Conservation (phyloP, 768 basidiomycete genomes). For the Kwoniella newhampshirensis region DNA sequence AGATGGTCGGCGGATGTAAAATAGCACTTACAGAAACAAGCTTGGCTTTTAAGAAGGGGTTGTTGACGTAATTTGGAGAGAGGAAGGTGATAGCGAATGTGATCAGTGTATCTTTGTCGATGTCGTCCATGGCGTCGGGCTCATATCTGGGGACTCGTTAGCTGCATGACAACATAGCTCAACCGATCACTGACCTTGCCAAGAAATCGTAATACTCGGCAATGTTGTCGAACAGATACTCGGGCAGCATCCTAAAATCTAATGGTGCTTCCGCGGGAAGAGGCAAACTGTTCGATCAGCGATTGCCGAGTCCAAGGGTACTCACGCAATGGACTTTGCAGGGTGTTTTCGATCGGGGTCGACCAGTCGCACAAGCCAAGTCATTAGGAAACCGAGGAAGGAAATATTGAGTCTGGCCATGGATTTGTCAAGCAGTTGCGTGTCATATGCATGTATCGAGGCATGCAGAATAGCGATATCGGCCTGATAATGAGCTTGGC, state of each 20-base stretch:
- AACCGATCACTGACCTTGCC: slow-evolving; percentile 65
- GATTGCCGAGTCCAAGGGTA: slow-evolving; percentile 19
- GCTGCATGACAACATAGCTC: neutral
- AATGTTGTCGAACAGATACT: slow-evolving; percentile 90
- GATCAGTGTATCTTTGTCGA: slow-evolving; percentile 82
- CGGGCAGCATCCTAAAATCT: slow-evolving; percentile 82
- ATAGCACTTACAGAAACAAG: slow-evolving; percentile 75
- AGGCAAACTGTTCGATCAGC: slow-evolving; percentile 64
- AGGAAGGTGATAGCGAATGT: slow-evolving; percentile 88
- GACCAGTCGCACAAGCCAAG: slow-evolving; percentile 87
- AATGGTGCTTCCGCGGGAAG: slow-evolving; percentile 80
- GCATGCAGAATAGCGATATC: slow-evolving; percentile 70
- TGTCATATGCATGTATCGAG: slow-evolving; percentile 76
- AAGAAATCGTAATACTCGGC: slow-evolving; percentile 84
- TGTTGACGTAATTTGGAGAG: slow-evolving; percentile 97
- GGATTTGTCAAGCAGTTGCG: slow-evolving; percentile 83
- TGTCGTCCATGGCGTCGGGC: slow-evolving; percentile 76
- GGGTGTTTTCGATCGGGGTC: slow-evolving; percentile 81
- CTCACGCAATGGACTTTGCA: slow-evolving; percentile 65
- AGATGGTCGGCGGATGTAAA: neutral
- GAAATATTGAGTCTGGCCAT: slow-evolving; percentile 72
- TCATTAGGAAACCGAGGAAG: slow-evolving; percentile 86
- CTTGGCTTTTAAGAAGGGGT: slow-evolving; percentile 94
- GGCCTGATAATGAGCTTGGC: slow-evolving; percentile 56
- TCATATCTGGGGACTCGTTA: slow-evolving; percentile 39